These are phyloP conservation scores for Novymonas esmeraldas DNA, from an alignment of 208 protist genomes.

Conservation along the genomic window DNA sequence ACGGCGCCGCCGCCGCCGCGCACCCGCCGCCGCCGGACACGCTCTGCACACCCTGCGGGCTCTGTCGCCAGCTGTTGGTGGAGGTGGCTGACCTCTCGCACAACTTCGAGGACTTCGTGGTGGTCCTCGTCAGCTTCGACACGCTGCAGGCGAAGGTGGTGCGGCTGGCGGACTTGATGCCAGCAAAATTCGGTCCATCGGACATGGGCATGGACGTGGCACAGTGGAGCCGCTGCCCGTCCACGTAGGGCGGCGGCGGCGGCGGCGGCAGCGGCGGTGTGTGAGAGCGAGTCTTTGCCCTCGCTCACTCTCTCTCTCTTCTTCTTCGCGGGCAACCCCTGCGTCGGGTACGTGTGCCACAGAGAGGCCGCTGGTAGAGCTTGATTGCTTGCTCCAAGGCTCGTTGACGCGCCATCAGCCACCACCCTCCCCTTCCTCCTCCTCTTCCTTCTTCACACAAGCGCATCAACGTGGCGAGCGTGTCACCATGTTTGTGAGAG, in stretches of 20 bases:
- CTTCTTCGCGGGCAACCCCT: too few species aligned
- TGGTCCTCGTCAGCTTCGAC: slow-evolving; percentile 69
- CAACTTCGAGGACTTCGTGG: slow-evolving; percentile 68
- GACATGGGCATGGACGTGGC: slow-evolving; percentile 76
- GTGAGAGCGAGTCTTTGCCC: too few species aligned
- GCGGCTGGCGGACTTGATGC: slow-evolving; percentile 62
- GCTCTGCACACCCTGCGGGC: slow-evolving; percentile 76
- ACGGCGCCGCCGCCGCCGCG: slow-evolving; percentile 10
- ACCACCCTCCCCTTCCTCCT: too few species aligned
- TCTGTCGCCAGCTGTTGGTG: slow-evolving; percentile 82
- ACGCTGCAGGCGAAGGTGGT: slow-evolving; percentile 51
- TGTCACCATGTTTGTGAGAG: too few species aligned
- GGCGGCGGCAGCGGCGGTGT: background rate
- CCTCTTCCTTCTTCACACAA: too few species aligned
- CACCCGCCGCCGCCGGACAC: slow-evolving; percentile 30
- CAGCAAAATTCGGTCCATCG: slow-evolving; percentile 71
- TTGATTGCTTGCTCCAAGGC: too few species aligned
- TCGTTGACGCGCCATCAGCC: too few species aligned
- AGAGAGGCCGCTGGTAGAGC: too few species aligned
- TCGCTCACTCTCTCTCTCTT: too few species aligned
- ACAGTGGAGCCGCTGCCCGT: slow-evolving; percentile 12
- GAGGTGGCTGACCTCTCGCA: slow-evolving; percentile 80
- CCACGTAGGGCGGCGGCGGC: background rate
- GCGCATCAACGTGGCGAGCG: too few species aligned
- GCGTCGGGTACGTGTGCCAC: too few species aligned